Evolutionary conservation across 2,329 filamentous ascomycete species (phyloP), one percentile per base, ranked within the genome.

Genomic region (Verticillium klebahnii): DNA sequence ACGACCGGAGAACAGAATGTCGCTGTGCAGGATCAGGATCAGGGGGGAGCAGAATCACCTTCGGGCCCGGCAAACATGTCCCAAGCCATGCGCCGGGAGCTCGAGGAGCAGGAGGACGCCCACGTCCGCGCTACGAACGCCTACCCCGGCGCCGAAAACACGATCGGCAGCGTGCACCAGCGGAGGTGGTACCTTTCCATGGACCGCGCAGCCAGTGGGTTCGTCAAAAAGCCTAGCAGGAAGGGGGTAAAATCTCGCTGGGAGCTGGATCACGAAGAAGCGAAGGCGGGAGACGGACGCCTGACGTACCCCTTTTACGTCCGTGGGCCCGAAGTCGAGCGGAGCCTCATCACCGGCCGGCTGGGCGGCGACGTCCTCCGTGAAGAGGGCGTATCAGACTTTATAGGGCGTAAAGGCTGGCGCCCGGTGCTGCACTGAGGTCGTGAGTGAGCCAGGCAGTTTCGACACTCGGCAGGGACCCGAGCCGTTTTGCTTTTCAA

Each of bases 321-420:
- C 1, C 74, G 77, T 8, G 89, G 88, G 0, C 78, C 81, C 5
- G 85, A 88, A 1, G 67, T 77, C 40, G 89, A 91, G 73, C 78
- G 81, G n/a, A 91, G 88, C 69, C 76, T 90, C 2, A 78, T 91
- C 3, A 91, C 88, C 2, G 87, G 86, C 1, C 77, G 88, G 59
- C 74, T 77, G 11, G 86, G 83, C 1, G 73, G 70, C 5, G 86
- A 91, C 29, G 80, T 90, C 3, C 75, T 91, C 56, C 71, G 68
- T 25, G 87, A 91, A 66, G 86, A 89, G 67, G 81, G 81, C 0
- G 84, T 90, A 2, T 70, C 75, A 23, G 80, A 78, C 1, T 90
- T 85, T 70, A 70, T 82, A 6, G 79, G 79, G 5, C 77, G 88
- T 60, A 85, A 82, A 69, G 86, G 86, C 6, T 91, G 88, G 88